Evolutionary conservation across 1,139 yeast species (phyloP), one percentile per base, ranked within the genome.

Genomic region (Candida pseudoviswanathii): DNA sequence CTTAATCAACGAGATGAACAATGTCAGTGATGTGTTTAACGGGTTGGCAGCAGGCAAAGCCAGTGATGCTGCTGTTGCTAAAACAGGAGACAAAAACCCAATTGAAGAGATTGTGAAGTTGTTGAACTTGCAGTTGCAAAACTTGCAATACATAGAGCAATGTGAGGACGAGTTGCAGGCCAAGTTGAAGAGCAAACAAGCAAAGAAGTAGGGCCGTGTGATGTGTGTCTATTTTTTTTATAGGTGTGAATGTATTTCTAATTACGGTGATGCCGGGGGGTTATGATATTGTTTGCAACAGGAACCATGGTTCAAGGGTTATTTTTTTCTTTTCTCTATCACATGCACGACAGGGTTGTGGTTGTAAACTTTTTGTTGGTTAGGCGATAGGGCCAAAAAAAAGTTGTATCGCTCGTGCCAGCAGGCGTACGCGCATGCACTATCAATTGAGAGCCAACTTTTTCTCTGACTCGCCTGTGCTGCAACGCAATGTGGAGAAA

Each of bases 121-220:
- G 54, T 79, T 94, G 65, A 92, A 94, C 64, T 82, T 91, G 45
- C 99, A 94, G 66, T 75, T 94, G 65, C 95, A 92, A 56, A 90
- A 96, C 56, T 78, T 94, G 67, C 90, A 86, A 65, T 92, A 94
- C 77, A 82, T 94, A 51, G 97, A 94, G 61, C 78, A 78, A 52
- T 81, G 84, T 52, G 90, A 96, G 51, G 78, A 78, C 22, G 73
- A 75, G 36, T 75, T 94, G 61, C 89, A 86, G 64, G 80, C 81
- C 40, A 88, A 89, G 67, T 67, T 94, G 54, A 75, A 74, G 24
- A 72, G 41, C 55, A 59, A 44, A 51, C 47, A 41, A 53, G 48
- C 30, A 61, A 56, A 43, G 56, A 55, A 48, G 43, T 47, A 24
- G 37, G 11, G 2, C 16, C 33, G 39, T 31, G 21, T 24, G 6